Conservation (phyloP, 768 basidiomycete genomes). For the Phylloporus sp. region DNA sequence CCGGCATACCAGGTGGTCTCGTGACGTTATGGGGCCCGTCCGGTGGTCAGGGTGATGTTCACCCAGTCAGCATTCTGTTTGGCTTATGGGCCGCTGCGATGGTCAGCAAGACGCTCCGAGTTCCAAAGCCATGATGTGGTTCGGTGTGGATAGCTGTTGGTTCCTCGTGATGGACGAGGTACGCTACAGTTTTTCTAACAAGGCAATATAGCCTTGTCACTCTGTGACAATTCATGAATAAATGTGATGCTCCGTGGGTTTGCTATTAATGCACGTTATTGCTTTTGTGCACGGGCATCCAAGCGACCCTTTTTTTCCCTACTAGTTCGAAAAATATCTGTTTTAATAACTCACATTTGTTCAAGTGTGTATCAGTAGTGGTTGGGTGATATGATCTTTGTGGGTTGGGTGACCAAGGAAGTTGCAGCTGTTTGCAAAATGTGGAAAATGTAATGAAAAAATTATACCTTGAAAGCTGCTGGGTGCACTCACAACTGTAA, state of each 20-base stretch:
- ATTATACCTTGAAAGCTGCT: too few relatives aligned
- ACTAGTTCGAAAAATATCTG: not conserved
- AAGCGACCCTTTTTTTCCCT: not conserved
- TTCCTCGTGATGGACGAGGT: constrained; percentile 1
- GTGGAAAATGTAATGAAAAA: too few relatives aligned
- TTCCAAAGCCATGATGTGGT: constrained; percentile 62
- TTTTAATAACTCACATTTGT: not conserved
- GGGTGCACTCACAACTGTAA: too few relatives aligned
- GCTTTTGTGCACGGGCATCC: not conserved
- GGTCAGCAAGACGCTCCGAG: constrained; percentile 94
- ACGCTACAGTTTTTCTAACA: constrained; percentile 3
- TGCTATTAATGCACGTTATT: not conserved
- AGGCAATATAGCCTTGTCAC: constrained; percentile 6
- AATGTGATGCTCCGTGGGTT: constrained; percentile 10
- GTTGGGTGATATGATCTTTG: too few relatives aligned
- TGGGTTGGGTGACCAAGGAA: too few relatives aligned
- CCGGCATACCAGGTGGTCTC: constrained; percentile 73
- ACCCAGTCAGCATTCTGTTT: constrained; percentile 74
- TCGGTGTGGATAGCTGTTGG: not conserved
- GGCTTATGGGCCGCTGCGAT: constrained; percentile 89
- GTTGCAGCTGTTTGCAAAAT: too few relatives aligned
- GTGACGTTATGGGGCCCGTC: constrained; percentile 64
- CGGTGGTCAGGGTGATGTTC: constrained; percentile 81
- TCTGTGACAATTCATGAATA: constrained; percentile 11
- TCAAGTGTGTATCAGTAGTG: too few relatives aligned